Base-by-base conservation (phyloP, 2,329 filamentous ascomycete species). In the Xylaria arbuscula region DNA sequence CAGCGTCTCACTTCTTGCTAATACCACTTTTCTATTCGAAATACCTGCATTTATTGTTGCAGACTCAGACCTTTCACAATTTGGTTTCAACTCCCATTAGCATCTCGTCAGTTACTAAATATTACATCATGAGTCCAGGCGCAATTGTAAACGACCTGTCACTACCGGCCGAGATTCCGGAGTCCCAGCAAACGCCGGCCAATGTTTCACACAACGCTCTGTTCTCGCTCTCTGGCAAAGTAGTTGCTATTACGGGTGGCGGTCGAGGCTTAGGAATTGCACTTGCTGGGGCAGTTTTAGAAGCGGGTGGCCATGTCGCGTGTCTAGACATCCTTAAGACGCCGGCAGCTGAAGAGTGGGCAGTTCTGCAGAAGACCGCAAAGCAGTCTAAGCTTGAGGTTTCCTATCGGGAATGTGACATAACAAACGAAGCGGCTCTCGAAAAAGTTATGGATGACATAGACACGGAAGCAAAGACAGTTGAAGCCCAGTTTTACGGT, bases 221-320 rank as follows among this genome's bases (percentile, higher is more conserved):
- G 17, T 53, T 53, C n/a, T 32, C 48, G 17, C 24, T 53, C 11
- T 28, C 48, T 3, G 48, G 24, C 11, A 53, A 28, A 17, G 4
- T 53, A 53, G 24, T 53, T 9, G 48, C 17, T 24, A 53, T 53
- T 2, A 53, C 48, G 15, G 48, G 48, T 8, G 48, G 48, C 15
- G 48, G 48, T 7, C 48, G 48, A 17, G 48, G 48, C 48, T n/a
- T 53, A 17, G 48, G 48, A 3, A 53, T 53, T 19, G 48, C 48
- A 9, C 48, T 53, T 34, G 48, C 48, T 9, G 48, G 11, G 2
- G 48, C 48, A 53, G 48, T 53, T 24, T 34, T 53, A 7, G 48
- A 53, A 17, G 48, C 48, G 11, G 22, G 48, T n/a, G 48, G 48
- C 15, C 48, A 53, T 34, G 24, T 34, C 48, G 48, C 24, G 6